Evolutionary conservation across 768 basidiomycete genomes (phyloP).

Genomic region (Candolleomyces aberdarensis): DNA sequence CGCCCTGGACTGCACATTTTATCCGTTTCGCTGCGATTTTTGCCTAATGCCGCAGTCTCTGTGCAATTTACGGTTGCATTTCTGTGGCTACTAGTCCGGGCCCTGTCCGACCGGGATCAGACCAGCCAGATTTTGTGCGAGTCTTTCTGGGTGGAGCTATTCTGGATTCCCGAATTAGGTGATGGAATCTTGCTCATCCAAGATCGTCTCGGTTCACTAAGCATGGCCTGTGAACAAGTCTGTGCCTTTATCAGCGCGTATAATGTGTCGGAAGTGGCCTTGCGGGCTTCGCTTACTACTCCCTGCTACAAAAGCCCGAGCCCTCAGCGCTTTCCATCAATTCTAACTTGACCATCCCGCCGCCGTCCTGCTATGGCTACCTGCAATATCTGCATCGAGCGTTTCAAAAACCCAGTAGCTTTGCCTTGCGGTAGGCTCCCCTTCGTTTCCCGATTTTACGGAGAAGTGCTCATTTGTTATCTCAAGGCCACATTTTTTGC

Average conservation of each 20-base stretch:
- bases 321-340: slow-evolving; percentile 5
- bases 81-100: background rate
- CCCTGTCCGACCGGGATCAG: background rate
- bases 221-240: background rate
- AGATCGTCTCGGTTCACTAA: slow-evolving; percentile 4
- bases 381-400: slow-evolving; percentile 62
- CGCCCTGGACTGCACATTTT: background rate
- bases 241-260: slow-evolving; percentile 9
- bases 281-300: slow-evolving; percentile 1
- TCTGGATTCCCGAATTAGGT: background rate
- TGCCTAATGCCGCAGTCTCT: background rate
- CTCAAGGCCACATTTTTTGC: slow-evolving; percentile 62
- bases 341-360: background rate
- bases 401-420: slow-evolving; percentile 51
- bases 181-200: slow-evolving; percentile 3
- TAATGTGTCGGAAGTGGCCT: slow-evolving; percentile 15
- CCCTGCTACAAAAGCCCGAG: slow-evolving; percentile 2
- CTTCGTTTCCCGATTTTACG: background rate
- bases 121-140: background rate
- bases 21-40: background rate
- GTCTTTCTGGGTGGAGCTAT: background rate
- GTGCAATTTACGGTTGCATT: background rate
- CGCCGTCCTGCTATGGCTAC: slow-evolving; percentile 34
- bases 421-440: slow-evolving; percentile 58
- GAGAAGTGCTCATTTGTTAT: background rate